phyloP scores from a whole-genome alignment of 2,329 filamentous ascomycete genomes.

The Helotiales sp. region DNA sequence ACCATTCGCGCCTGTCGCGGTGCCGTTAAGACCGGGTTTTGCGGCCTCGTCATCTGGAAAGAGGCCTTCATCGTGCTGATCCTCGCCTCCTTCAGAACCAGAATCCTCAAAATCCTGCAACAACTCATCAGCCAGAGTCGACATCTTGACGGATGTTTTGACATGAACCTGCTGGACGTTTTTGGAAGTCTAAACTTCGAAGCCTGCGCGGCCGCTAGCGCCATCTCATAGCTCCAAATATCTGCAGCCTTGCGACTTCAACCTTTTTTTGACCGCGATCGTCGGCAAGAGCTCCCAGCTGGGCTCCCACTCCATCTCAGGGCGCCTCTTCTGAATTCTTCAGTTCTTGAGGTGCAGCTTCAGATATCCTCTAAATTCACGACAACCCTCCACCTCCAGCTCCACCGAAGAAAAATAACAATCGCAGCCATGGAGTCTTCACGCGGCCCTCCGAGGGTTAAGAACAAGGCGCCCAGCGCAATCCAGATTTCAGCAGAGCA shows the following conservation, averaged over 20 bases:
- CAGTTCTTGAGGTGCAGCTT: neutral
- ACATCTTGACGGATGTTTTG: constrained; percentile 60
- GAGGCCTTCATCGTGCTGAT: constrained; percentile 51
- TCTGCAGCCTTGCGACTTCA: neutral
- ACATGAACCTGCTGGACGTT: too few species aligned
- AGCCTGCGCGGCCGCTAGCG: constrained; percentile 26
- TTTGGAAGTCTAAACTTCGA: too few species aligned
- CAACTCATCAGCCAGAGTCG: constrained; percentile 88
- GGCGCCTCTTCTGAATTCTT: neutral
- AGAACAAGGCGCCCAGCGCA: constrained; percentile 95
- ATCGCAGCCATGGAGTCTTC: constrained; percentile 75
- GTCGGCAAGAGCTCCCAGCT: neutral
- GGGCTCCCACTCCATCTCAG: neutral
- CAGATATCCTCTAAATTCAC: neutral
- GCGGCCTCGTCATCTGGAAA: constrained; percentile 44
- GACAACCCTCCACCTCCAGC: neutral
- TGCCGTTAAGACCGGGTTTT: constrained; percentile 36
- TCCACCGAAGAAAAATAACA: neutral
- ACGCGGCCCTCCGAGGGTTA: constrained; percentile 91
- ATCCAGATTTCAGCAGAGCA: constrained; percentile 95
- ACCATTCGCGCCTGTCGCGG: constrained; percentile 39
- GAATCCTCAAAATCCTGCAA: constrained; percentile 89
- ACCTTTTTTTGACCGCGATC: neutral
- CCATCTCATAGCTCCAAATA: neutral
- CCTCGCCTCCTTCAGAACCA: constrained; percentile 69